Conservation (phyloP, 1,284 basidiomycete species). For the Tetrapyrgos nigripes region DNA sequence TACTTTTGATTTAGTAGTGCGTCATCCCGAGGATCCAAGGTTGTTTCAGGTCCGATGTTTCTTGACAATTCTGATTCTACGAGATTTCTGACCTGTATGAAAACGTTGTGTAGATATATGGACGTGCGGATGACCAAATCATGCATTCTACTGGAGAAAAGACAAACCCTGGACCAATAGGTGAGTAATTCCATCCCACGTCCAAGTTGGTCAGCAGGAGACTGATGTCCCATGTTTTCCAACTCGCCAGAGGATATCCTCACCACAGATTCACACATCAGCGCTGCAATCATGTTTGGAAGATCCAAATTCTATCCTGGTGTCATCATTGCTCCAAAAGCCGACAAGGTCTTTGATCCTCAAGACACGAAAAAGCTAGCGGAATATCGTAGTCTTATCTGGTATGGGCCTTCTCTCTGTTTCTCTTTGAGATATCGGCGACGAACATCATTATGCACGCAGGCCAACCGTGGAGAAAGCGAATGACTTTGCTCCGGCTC, state of each 20-base stretch:
- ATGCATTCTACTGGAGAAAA: constrained; percentile 41
- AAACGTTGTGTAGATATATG: constrained; percentile 46
- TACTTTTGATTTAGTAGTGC: neutral
- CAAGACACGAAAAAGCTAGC: constrained; percentile 26
- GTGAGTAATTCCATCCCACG: neutral
- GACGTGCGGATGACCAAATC: constrained; percentile 49
- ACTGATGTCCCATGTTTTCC: constrained; percentile 36
- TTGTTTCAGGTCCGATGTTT: constrained; percentile 26
- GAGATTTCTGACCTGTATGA: neutral
- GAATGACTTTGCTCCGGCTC: constrained; percentile 46
- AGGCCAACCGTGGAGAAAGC: constrained; percentile 44
- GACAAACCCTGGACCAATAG: neutral
- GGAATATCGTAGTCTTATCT: constrained; percentile 30
- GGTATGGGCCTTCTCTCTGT: constrained; percentile 18
- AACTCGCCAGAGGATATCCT: constrained; percentile 20
- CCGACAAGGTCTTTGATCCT: constrained; percentile 27
- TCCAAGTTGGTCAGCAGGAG: too few species aligned
- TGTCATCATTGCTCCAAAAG: constrained; percentile 34
- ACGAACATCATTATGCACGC: neutral
- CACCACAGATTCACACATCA: constrained; percentile 28
- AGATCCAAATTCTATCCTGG: constrained; percentile 35
- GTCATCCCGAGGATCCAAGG: constrained; percentile 36
- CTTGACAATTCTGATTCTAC: neutral
- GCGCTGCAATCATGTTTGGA: constrained; percentile 36
- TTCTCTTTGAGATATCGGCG: neutral